Percentiles rank a stretch among this genome's conserved stretches.
Conservation (phyloP, 768 basidiomycete species). For the Termitomyces sp. region DNA sequence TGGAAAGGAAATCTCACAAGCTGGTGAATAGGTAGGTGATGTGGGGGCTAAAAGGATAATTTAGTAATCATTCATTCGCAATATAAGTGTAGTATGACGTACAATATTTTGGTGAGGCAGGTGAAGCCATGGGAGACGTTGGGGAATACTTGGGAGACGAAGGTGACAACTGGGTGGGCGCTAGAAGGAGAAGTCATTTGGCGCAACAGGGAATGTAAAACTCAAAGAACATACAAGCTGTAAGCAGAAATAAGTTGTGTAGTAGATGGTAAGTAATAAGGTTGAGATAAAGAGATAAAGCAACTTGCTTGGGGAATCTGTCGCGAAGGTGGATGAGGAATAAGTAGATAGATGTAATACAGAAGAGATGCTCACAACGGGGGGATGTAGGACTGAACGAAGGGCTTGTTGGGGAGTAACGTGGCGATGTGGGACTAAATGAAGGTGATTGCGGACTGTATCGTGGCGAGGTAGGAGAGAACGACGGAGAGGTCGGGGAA, state of each 20-base stretch:
- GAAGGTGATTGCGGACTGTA: slow-evolving; percentile 89
- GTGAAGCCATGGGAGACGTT: slow-evolving; percentile 85
- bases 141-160: slow-evolving; percentile 92
- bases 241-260: slow-evolving; percentile 4
- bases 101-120: slow-evolving; percentile 92
- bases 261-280: slow-evolving; percentile 18
- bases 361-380: slow-evolving; percentile 50
- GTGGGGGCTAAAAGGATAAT: slow-evolving; percentile 57
- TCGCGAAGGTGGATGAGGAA: slow-evolving; percentile 16
- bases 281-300: neutral
- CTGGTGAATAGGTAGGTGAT: slow-evolving; percentile 83
- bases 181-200: slow-evolving; percentile 29
- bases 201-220: neutral
- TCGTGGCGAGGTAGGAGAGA: slow-evolving; percentile 79
- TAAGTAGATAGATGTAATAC: neutral
- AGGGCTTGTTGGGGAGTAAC: slow-evolving; percentile 86
- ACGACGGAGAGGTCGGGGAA: slow-evolving; percentile 79
- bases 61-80: slow-evolving; percentile 1
- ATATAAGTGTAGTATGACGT: slow-evolving; percentile 23
- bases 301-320: slow-evolving; percentile 78
- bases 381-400: slow-evolving; percentile 95
- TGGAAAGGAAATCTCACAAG: slow-evolving; percentile 46
- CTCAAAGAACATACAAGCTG: slow-evolving; percentile 52
- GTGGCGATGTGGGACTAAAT: slow-evolving; percentile 85
- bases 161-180: slow-evolving; percentile 79